Conservation (phyloP, 495 filamentous ascomycete species). For the Mycothermus thermophilus region DNA sequence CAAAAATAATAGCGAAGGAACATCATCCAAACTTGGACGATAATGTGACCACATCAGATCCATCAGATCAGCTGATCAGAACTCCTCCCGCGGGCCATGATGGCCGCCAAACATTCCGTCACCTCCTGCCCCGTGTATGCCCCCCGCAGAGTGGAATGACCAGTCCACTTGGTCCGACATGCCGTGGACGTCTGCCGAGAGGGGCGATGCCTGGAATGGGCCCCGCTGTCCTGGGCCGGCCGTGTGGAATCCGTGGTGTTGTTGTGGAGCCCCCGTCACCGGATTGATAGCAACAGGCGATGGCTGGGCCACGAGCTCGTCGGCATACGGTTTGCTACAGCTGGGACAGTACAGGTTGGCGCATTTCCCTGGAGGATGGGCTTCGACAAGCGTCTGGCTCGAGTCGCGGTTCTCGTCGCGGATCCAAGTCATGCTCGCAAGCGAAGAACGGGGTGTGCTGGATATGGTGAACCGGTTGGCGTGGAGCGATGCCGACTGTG, state of each 20-base stretch:
- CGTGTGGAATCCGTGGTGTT: conserved; percentile 3
- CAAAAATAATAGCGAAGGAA: no score
- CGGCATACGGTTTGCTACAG: conserved; percentile 14
- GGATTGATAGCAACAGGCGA: conserved; percentile 8
- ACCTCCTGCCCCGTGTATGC: conserved; percentile 4
- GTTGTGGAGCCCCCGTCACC: conserved; percentile 3
- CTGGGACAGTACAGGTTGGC: conserved; percentile 14
- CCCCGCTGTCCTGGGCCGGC: not conserved
- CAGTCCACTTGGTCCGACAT: conserved; percentile 6
- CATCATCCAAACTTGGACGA: no score
- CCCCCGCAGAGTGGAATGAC: conserved; percentile 3
- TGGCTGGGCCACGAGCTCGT: conserved; percentile 5
- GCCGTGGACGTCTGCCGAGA: conserved; percentile 2
- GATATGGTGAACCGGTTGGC: conserved; percentile 8
- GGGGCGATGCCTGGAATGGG: conserved; percentile 4
- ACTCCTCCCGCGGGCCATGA: conserved; percentile 9
- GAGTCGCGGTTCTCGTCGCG: conserved; percentile 20
- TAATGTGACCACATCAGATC: no score
- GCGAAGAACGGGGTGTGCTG: conserved; percentile 13
- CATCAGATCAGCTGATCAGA: conserved; percentile 11
- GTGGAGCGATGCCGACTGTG: conserved; percentile 6
- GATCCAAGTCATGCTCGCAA: conserved; percentile 10
- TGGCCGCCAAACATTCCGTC: conserved; percentile 9
- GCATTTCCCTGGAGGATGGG: conserved; percentile 14
- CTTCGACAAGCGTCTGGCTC: conserved; percentile 19